phyloP scores from a whole-genome alignment of 1,139 yeast genomes.

The Candida albicans region DNA sequence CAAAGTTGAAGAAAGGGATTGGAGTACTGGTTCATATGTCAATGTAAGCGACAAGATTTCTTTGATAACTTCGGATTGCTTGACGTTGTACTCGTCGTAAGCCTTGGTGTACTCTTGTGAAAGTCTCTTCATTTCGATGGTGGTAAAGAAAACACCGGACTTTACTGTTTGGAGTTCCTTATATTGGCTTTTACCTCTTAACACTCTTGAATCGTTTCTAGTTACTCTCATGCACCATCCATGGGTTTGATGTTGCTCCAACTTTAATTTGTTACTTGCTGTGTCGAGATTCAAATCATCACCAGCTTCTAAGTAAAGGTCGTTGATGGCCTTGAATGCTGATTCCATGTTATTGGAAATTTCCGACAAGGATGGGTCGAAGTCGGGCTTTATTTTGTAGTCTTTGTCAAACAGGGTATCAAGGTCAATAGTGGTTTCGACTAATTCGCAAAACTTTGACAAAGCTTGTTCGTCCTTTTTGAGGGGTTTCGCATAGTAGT shows the following conservation, averaged over 20 bases:
- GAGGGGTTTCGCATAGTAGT: slow-evolving; percentile 62
- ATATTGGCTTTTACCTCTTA: slow-evolving; percentile 64
- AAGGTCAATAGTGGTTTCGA: slow-evolving; percentile 87
- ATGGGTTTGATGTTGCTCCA: slow-evolving; percentile 81
- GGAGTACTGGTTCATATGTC: slow-evolving; percentile 78
- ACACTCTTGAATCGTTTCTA: slow-evolving; percentile 78
- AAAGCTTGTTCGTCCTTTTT: slow-evolving; percentile 50
- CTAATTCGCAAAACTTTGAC: slow-evolving; percentile 73
- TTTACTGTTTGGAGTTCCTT: slow-evolving; percentile 86
- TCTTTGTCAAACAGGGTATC: slow-evolving; percentile 56
- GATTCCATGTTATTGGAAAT: slow-evolving; percentile 59
- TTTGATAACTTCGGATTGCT: slow-evolving; percentile 74
- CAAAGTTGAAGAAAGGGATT: slow-evolving; percentile 59
- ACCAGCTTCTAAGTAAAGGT: slow-evolving; percentile 63
- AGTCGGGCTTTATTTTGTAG: slow-evolving; percentile 84
- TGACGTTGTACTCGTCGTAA: slow-evolving; percentile 65
- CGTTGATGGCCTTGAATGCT: slow-evolving; percentile 55
- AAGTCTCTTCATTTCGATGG: slow-evolving; percentile 57
- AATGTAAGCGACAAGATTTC: slow-evolving; percentile 80
- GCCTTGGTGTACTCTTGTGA: slow-evolving; percentile 60
- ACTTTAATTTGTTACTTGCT: slow-evolving; percentile 79
- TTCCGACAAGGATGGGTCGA: slow-evolving; percentile 70
- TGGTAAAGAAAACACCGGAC: slow-evolving; percentile 91
- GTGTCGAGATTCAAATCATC: slow-evolving; percentile 78
- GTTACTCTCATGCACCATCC: slow-evolving; percentile 96